A percentile compares a stretch with the other conserved stretches of the same genome.
phyloP scores from a whole-genome alignment of 352 stramenopile genomes.

The Globisporangium orthogonon region DNA sequence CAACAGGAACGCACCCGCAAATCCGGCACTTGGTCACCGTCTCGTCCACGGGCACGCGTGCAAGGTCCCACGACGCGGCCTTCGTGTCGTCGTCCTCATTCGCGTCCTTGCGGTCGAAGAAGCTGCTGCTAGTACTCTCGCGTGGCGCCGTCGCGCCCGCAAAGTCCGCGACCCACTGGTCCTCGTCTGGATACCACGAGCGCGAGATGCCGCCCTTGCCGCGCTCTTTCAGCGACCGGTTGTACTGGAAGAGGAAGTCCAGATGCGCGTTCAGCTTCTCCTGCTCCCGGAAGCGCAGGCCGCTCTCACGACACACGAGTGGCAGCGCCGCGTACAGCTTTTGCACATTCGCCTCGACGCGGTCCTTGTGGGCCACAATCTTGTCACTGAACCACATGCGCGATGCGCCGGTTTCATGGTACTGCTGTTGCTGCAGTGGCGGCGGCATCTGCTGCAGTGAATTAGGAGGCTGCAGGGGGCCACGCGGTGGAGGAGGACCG shows the following conservation, averaged over 20 bases:
- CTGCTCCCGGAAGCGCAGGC: conserved; percentile 74
- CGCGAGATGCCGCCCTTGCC: conserved; percentile 75
- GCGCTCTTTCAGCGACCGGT: conserved; percentile 73
- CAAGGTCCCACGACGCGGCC: conserved; percentile 49
- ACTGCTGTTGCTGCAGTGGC: background rate
- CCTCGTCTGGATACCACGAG: conserved; percentile 79
- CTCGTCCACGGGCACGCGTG: conserved; percentile 74
- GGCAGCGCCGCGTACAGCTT: conserved; percentile 80
- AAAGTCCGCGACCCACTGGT: conserved; percentile 77
- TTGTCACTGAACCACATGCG: conserved; percentile 87
- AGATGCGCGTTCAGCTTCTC: conserved; percentile 71
- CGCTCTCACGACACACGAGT: conserved; percentile 75
- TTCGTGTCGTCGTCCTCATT: conserved; percentile 47
- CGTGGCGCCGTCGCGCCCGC: conserved; percentile 46
- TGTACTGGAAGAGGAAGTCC: conserved; percentile 86
- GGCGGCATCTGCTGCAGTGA: conserved; percentile 1
- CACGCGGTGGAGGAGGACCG: conserved; percentile 4
- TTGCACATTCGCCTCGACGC: conserved; percentile 81
- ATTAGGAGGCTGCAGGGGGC: background rate
- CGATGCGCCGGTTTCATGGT: conserved; percentile 31
- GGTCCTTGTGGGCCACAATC: conserved; percentile 75
- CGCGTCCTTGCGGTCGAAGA: conserved; percentile 56
- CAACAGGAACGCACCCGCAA: conserved; percentile 39
- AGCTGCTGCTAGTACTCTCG: conserved; percentile 71
- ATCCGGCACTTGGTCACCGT: conserved; percentile 77